Percentiles rank a stretch among this genome's conserved stretches.
Evolutionary conservation across 1,284 basidiomycete genomes (phyloP).

Genomic region (Anthracocystis walkeri): DNA sequence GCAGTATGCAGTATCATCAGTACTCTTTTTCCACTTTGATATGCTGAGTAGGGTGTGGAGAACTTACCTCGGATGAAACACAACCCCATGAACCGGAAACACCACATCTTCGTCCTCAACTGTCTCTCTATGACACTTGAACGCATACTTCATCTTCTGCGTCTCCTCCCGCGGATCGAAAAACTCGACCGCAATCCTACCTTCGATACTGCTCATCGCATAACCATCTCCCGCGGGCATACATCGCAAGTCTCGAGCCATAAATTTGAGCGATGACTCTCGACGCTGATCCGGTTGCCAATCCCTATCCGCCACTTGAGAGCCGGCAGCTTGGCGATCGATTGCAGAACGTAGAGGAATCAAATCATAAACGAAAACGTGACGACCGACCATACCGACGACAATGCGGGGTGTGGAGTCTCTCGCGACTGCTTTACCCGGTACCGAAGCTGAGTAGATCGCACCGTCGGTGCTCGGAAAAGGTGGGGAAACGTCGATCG

Average conservation of each 20-base stretch:
- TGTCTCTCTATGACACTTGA: constrained; percentile 94
- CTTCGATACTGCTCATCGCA: constrained; percentile 92
- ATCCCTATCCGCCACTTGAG: constrained; percentile 30
- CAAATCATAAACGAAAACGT: constrained; percentile 60
- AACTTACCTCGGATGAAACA: constrained; percentile 81
- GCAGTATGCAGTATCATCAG: too few relatives aligned
- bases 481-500: constrained; percentile 60
- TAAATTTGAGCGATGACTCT: constrained; percentile 93
- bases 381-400: constrained; percentile 60
- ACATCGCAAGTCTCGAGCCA: constrained; percentile 88
- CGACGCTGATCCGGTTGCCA: constrained; percentile 75
- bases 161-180: constrained; percentile 82
- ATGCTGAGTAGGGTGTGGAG: not conserved
- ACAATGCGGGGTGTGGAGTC: constrained; percentile 56
- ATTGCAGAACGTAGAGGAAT: constrained; percentile 37
- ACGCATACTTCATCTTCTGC: constrained; percentile 92
- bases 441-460: constrained; percentile 11
- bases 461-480: constrained; percentile 1
- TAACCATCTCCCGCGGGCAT: constrained; percentile 95
- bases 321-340: constrained; percentile 20
- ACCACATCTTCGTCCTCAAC: constrained; percentile 81
- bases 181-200: constrained; percentile 96
- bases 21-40: too few relatives aligned
- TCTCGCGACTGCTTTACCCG: constrained; percentile 2
- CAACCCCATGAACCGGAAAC: constrained; percentile 95